Evolutionary conservation across 2,329 filamentous ascomycete genomes (phyloP).

Genomic region (Aspergillus terreus): DNA sequence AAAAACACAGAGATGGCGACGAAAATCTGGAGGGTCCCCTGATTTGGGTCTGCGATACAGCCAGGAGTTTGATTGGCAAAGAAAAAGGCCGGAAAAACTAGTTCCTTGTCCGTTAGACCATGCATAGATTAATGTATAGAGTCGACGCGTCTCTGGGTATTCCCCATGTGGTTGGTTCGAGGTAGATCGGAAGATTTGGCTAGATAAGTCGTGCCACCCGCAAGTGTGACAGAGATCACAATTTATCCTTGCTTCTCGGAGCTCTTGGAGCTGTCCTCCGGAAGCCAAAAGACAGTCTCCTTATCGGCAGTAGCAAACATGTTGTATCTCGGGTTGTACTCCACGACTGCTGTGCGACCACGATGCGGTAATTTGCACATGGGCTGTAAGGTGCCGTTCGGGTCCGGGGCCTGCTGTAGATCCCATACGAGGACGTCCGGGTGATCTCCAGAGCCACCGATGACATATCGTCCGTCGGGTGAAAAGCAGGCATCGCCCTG

Average conservation of each 20-base stretch:
- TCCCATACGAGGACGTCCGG: constrained; percentile 85
- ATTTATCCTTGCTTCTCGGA: constrained; percentile 29
- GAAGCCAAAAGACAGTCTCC: constrained; percentile 75
- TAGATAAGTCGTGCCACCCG: not conserved
- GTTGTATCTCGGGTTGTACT: constrained; percentile 88
- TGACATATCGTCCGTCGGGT: constrained; percentile 81
- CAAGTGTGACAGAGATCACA: not conserved
- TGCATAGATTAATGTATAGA: not conserved
- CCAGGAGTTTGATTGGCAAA: constrained; percentile 65
- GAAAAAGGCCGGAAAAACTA: constrained; percentile 48
- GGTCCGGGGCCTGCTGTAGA: constrained; percentile 54
- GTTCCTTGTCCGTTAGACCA: constrained; percentile 2
- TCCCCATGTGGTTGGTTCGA: not conserved
- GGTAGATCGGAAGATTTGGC: not conserved
- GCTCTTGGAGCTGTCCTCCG: constrained; percentile 52
- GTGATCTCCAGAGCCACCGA: constrained; percentile 69
- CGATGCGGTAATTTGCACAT: constrained; percentile 37
- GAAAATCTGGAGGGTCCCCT: constrained; percentile 55
- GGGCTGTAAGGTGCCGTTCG: constrained; percentile 52
- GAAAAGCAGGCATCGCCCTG: constrained; percentile 82
- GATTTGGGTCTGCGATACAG: constrained; percentile 63
- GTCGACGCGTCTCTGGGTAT: not conserved
- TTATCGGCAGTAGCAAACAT: constrained; percentile 86
- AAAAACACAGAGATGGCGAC: constrained; percentile 46
- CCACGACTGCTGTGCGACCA: constrained; percentile 69